Base-by-base conservation (phyloP, 768 basidiomycete genomes). In the Leccinum olivaceopallidum region DNA sequence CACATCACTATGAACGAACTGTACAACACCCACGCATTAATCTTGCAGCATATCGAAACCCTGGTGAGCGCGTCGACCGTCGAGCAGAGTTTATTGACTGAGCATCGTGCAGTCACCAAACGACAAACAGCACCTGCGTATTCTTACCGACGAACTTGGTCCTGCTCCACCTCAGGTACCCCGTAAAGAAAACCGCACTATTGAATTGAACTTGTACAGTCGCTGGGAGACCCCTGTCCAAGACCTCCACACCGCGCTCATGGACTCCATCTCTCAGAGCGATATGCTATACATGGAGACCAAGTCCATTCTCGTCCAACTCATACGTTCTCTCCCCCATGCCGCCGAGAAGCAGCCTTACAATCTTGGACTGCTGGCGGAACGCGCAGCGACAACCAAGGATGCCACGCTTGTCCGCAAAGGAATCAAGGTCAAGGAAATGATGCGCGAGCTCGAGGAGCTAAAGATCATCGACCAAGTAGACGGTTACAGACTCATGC, bases 271-370 rank as follows among this genome's bases (percentile, higher is more conserved):
- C 30, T 98, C 97, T 24, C 94, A 95, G 50, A 91, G 91, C 72
- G 97, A 99, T 77, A 96, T 99, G 87, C 85, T 98, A 32, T 99
- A 98, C 80, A 98, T 98, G 95, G 97, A 99, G 74, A 92, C 97
- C 59, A 99, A 99, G 79, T 98, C 96, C 7, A 98, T 98, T 71
- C 95, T 99, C 66, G 97, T 98, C 34, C 95, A 98, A 73, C 85
- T 98, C 56, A 87, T 99, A 59, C 95, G 97, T 65, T 98, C 95
- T 34, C 85, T 99, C 58, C 96, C 96, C 2, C 83, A 88, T 53
- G 81, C 87, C 1, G 83, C 86, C 6, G 92, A 95, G 56, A 91
- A 90, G 71, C 86, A 87, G 32, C 97, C 97, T 0, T 92, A 97
- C 72, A 88, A 97, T 71, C 85, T 99, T 18, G 80, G 87, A 28